These are phyloP conservation scores for Lepidium sativum DNA, from an alignment of 345 rosid species.

Conservation along the genomic window DNA sequence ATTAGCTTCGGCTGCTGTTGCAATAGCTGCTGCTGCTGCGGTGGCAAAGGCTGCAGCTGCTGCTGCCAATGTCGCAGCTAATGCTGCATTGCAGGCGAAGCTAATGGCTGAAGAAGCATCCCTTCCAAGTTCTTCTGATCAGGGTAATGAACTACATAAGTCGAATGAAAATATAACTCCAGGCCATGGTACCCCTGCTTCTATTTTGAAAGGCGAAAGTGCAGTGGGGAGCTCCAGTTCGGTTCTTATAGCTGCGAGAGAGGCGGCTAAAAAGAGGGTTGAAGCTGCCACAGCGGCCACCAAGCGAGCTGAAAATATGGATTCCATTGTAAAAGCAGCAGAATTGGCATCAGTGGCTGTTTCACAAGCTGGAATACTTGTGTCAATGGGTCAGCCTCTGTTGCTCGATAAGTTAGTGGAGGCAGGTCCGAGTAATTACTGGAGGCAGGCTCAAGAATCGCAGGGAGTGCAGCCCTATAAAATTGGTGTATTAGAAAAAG, in stretches of 20 bases:
- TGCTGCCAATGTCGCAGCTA: slow-evolving; percentile 86
- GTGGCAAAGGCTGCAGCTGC: slow-evolving; percentile 99
- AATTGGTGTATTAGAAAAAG: slow-evolving; percentile 28
- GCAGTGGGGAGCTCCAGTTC: slow-evolving; percentile 46
- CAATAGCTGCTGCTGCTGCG: slow-evolving; percentile 82
- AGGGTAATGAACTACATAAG: slow-evolving; percentile 24
- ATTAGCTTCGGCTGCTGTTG: slow-evolving; percentile 82
- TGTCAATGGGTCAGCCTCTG: slow-evolving; percentile 72
- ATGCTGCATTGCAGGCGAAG: slow-evolving; percentile 93
- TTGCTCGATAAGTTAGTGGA: slow-evolving; percentile 52
- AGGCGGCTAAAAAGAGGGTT: slow-evolving; percentile 73
- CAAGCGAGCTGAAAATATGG: slow-evolving; percentile 87
- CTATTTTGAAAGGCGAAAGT: slow-evolving; percentile 49
- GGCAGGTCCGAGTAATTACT: slow-evolving; percentile 67
- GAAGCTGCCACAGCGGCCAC: slow-evolving; percentile 90
- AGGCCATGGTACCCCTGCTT: slow-evolving; percentile 47
- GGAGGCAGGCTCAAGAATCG: slow-evolving; percentile 45
- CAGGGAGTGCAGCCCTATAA: slow-evolving; percentile 26
- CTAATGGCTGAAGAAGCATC: slow-evolving; percentile 87
- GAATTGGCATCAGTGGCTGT: slow-evolving; percentile 93
- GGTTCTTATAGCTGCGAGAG: slow-evolving; percentile 64
- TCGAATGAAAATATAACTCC: slow-evolving; percentile 27
- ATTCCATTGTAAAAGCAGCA: slow-evolving; percentile 89
- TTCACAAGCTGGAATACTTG: slow-evolving; percentile 86
- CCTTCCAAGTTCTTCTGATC: slow-evolving; percentile 29